phyloP scores from a whole-genome alignment of 2,329 filamentous ascomycete genomes.

The Dactylonectria macrodidyma region DNA sequence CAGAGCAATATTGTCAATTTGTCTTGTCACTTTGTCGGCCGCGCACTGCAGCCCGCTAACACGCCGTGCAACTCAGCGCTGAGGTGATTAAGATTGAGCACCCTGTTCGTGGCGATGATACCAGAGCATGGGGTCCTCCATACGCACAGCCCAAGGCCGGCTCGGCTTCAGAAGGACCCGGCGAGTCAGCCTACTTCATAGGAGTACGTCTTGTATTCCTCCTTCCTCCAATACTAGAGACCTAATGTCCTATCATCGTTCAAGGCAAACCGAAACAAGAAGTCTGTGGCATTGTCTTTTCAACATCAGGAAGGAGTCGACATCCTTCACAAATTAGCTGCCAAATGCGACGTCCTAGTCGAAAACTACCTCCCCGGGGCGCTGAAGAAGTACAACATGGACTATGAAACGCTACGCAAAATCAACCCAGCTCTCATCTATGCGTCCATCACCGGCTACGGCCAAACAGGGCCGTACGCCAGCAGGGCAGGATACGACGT shows the following conservation, averaged over 20 bases:
- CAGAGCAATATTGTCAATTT: conserved; percentile 12
- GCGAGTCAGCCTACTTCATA: conserved; percentile 96
- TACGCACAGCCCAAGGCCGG: conserved; percentile 84
- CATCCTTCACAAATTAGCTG: conserved; percentile 87
- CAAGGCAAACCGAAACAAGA: conserved; percentile 97
- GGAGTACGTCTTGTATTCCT: conserved; percentile 69
- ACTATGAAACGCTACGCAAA: conserved; percentile 84
- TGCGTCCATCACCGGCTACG: conserved; percentile 96
- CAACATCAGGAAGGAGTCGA: conserved; percentile 86
- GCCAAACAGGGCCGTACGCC: conserved; percentile 92
- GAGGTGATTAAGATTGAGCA: conserved; percentile 99
- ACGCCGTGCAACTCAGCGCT: conserved; percentile 69
- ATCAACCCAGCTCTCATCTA: conserved; percentile 94
- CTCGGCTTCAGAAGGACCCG: conserved; percentile 75
- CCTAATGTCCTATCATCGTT: conserved; percentile 32
- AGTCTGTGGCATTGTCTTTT: conserved; percentile 92
- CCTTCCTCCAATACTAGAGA: not conserved
- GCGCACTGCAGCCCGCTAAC: conserved; percentile 23
- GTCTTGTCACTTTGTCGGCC: conserved; percentile 3
- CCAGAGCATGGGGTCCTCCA: conserved; percentile 94
- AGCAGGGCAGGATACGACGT: conserved; percentile 95
- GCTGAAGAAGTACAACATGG: conserved; percentile 91
- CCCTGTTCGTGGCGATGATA: conserved; percentile 91
- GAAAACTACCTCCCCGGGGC: conserved; percentile 96
- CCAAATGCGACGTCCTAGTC: conserved; percentile 91